Percentiles rank a stretch among this genome's conserved stretches.
phyloP scores from a whole-genome alignment of 2,329 filamentous ascomycete species.

The Fusarium nygamai region DNA sequence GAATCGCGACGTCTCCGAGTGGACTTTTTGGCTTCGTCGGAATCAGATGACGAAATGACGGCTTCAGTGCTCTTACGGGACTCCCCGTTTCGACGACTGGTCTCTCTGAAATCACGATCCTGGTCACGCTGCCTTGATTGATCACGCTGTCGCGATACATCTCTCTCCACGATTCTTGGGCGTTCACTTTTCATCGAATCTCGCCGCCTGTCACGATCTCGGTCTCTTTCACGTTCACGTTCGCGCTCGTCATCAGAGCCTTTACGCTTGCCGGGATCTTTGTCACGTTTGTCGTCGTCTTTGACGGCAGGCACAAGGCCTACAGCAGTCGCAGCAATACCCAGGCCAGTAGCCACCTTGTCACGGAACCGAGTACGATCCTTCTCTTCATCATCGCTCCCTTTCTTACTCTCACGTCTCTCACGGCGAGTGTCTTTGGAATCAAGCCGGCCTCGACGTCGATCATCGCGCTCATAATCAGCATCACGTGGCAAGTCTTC shows the following conservation, averaged over 20 bases:
- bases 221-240: constrained; percentile 30
- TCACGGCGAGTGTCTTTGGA: constrained; percentile 44
- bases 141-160: constrained; percentile 34
- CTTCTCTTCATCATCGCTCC: constrained; percentile 51
- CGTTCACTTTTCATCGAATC: constrained; percentile 35
- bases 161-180: constrained; percentile 22
- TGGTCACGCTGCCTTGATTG: constrained; percentile 35
- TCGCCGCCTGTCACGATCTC: constrained; percentile 33
- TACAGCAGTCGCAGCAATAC: constrained; percentile 60
- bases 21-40: constrained; percentile 53
- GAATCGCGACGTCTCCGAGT: constrained; percentile 53
- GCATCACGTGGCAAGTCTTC: constrained; percentile 44
- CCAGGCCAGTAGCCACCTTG: constrained; percentile 59
- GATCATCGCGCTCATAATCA: constrained; percentile 45
- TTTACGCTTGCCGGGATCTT: constrained; percentile 43
- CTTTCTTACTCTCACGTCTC: constrained; percentile 44
- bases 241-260: constrained; percentile 47
- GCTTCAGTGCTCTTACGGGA: constrained; percentile 50
- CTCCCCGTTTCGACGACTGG: constrained; percentile 52
- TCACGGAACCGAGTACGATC: constrained; percentile 58
- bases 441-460: constrained; percentile 41
- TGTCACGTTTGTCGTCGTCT: constrained; percentile 53
- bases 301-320: constrained; percentile 53
- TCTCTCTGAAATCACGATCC: constrained; percentile 42
- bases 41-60: constrained; percentile 50